Evolutionary conservation across 1,284 basidiomycete species (phyloP).

Genomic region (Tilletia setariae): DNA sequence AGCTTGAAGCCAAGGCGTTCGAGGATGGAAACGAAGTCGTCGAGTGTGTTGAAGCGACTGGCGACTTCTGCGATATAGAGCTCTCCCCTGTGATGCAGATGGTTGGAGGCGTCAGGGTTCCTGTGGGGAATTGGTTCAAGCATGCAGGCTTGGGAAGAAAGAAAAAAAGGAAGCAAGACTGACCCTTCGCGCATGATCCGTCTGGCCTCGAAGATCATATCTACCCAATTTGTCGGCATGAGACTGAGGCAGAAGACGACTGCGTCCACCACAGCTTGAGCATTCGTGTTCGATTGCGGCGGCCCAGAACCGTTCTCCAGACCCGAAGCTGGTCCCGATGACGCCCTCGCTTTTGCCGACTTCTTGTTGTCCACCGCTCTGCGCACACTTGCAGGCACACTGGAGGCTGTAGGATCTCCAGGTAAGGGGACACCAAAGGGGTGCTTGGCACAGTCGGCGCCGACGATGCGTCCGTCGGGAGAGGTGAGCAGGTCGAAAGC

Average conservation of each 20-base stretch:
- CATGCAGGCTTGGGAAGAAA: constrained; percentile 12
- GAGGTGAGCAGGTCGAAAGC: constrained; percentile 77
- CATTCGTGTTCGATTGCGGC: neutral
- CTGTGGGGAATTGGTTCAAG: neutral
- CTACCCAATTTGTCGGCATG: constrained; percentile 96
- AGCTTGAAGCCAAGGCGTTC: constrained; percentile 75
- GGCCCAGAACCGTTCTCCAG: neutral
- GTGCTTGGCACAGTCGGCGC: constrained; percentile 34
- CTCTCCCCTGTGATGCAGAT: constrained; percentile 65
- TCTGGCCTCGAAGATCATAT: constrained; percentile 82
- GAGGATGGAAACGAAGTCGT: constrained; percentile 73
- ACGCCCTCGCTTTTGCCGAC: constrained; percentile 2
- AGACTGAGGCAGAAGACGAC: constrained; percentile 90
- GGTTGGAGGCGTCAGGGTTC: neutral
- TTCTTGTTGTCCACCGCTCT: constrained; percentile 35
- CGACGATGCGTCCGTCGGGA: constrained; percentile 60
- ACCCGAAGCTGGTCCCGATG: neutral
- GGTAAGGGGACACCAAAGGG: constrained; percentile 34
- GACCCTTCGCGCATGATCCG: constrained; percentile 76
- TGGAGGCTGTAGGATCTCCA: neutral
- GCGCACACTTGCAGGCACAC: constrained; percentile 79
- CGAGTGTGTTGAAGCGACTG: constrained; percentile 48
- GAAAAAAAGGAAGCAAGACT: constrained; percentile 48
- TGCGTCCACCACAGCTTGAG: constrained; percentile 71
- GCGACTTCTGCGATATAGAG: constrained; percentile 91